Evolutionary conservation across 345 rosid species (phyloP), one percentile per base, ranked within the genome.

Genomic region (Nephelium lappaceum): DNA sequence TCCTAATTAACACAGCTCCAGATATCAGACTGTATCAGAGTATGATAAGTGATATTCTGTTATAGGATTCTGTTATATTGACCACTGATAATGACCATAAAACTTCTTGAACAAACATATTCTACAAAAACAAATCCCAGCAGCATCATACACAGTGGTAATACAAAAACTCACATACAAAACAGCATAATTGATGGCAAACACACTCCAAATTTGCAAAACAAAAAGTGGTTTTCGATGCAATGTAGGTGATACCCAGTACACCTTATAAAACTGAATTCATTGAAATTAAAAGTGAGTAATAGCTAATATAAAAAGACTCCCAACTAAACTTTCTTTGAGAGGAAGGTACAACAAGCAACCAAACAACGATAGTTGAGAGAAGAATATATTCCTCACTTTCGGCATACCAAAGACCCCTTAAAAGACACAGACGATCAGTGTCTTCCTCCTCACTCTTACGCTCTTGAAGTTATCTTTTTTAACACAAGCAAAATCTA

Each of bases 301-400:
- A 0, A n/a, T 57, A n/a, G 62, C 62, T 57, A 8, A 18, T 5
- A 1, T 6, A 57, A 21, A 18, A 57, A 21, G 23, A 57, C 24
- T 19, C 2, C 64, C 27, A 8, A 60, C 64, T 60, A 60, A 19
- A 60, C 63, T 21, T 19, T 58, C 25, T 70, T 11, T 25, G 11
- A 7, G n/a, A 8, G 39, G 61, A 25, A 16, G 62, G 42, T 61
- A 72, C 39, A 16, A 6, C 47, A 23, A 11, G 64, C 63, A 71
- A 51, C 16, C 5, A n/a, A n/a, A n/a, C n/a, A n/a, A n/a, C n/a
- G n/a, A n/a, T n/a, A n/a, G n/a, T n/a, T n/a, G 2, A 4, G 55
- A 12, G 16, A 36, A 75, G 71, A 0, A 66, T 75, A 74, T 75
- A 75, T 66, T 49, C 78, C 72, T 1, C 42, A n/a, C 78, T 76